Evolutionary conservation across 2,329 filamentous ascomycete species (phyloP).

Genomic region (Triangularia verruculosa): DNA sequence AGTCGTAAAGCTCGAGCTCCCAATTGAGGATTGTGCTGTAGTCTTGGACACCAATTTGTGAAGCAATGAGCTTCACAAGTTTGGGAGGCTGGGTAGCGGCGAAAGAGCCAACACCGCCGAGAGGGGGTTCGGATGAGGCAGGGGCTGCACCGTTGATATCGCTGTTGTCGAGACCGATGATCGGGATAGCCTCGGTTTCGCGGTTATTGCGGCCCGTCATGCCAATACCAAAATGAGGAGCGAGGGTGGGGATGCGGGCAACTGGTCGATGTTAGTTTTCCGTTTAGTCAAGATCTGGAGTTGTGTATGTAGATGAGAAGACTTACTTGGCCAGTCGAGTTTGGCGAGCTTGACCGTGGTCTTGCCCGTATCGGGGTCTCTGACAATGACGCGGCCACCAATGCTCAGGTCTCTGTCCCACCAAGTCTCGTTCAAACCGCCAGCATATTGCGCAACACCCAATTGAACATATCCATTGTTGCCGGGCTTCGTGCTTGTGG

Average conservation of each 20-base stretch:
- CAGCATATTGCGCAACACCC: conserved; percentile 89
- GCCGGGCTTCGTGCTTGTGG: conserved; percentile 78
- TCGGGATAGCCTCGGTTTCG: conserved; percentile 92
- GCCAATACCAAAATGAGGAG: conserved; percentile 85
- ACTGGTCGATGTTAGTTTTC: conserved; percentile 40
- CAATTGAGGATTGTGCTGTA: conserved; percentile 82
- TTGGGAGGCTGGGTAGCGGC: conserved; percentile 78
- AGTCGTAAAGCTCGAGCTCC: conserved; percentile 94
- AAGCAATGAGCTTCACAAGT: conserved; percentile 78
- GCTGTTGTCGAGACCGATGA: conserved; percentile 82
- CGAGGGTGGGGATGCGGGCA: conserved; percentile 85
- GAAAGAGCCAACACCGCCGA: conserved; percentile 70
- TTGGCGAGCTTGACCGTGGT: conserved; percentile 81
- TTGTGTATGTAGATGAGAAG: neutral
- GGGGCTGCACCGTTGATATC: conserved; percentile 42
- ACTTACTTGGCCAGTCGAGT: conserved; percentile 77
- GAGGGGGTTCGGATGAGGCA: conserved; percentile 39
- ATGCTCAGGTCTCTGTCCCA: conserved; percentile 95
- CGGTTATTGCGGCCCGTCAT: conserved; percentile 68
- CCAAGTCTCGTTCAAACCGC: conserved; percentile 84
- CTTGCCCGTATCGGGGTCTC: conserved; percentile 68
- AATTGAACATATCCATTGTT: conserved; percentile 85
- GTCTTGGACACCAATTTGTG: conserved; percentile 70
- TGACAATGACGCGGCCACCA: conserved; percentile 83
- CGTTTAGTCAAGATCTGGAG: neutral